A percentile compares a stretch with the other conserved stretches of the same genome.
Evolutionary conservation across 2,329 filamentous ascomycete genomes (phyloP).

Genomic region (Penicillium sp.): DNA sequence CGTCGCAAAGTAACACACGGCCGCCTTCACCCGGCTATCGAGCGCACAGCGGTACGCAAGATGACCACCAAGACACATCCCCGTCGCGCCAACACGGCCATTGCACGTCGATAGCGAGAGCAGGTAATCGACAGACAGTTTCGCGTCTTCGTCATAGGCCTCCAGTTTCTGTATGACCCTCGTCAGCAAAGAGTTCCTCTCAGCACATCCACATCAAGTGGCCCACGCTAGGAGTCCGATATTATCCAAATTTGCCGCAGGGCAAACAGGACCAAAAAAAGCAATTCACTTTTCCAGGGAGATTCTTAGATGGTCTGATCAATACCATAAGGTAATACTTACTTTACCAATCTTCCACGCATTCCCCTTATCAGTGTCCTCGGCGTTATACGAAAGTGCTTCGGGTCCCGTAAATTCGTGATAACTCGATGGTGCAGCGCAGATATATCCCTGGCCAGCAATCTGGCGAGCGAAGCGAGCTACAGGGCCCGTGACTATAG

Average conservation of each 20-base stretch:
- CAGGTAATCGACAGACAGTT: constrained; percentile 69
- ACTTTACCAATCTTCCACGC: constrained; percentile 82
- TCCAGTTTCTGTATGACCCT: constrained; percentile 64
- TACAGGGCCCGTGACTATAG: constrained; percentile 82
- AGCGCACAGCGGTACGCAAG: constrained; percentile 75
- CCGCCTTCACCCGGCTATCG: constrained; percentile 74
- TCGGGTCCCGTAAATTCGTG: constrained; percentile 91
- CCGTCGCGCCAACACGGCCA: constrained; percentile 76
- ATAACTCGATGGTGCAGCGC: constrained; percentile 86
- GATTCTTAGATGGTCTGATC: no score
- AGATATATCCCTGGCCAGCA: constrained; percentile 89
- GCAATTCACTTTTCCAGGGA: no score
- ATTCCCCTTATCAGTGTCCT: constrained; percentile 87
- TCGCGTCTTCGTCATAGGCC: constrained; percentile 83
- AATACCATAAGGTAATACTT: constrained; percentile 15
- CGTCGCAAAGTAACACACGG: constrained; percentile 88
- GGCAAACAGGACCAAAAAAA: no score
- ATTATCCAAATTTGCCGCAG: no score
- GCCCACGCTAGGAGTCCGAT: no score
- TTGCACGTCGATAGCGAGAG: constrained; percentile 77
- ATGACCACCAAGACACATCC: constrained; percentile 94
- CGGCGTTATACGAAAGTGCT: constrained; percentile 80
- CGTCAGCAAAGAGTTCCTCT: no score
- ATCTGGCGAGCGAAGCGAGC: constrained; percentile 89
- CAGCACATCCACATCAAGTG: no score